Evolutionary conservation across 768 basidiomycete genomes (phyloP).

Genomic region (Ephemerocybe angulata): DNA sequence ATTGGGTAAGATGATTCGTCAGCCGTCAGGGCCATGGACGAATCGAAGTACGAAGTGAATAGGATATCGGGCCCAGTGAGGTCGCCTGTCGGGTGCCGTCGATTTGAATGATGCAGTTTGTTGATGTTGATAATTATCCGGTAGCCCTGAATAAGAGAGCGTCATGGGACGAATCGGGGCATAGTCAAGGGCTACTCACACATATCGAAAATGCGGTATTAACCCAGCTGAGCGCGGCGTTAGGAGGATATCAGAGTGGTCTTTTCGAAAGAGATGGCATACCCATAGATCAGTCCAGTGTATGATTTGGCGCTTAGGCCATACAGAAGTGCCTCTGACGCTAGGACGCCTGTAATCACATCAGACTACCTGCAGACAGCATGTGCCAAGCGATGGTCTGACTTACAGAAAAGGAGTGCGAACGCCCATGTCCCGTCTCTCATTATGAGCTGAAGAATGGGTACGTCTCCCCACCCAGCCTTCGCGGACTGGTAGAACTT

Average conservation of each 20-base stretch:
- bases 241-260: background rate
- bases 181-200: conserved; percentile 16
- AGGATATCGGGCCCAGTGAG: background rate
- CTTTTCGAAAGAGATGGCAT: conserved; percentile 5
- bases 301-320: conserved; percentile 22
- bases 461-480: conserved; percentile 39
- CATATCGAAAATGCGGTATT: conserved; percentile 32
- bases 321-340: conserved; percentile 24
- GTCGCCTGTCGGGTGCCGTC: no score
- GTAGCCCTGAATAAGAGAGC: conserved; percentile 26
- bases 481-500: conserved; percentile 34
- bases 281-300: conserved; percentile 31
- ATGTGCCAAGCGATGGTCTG: background rate
- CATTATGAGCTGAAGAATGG: conserved; percentile 36
- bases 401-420: conserved; percentile 35
- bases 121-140: conserved; percentile 34
- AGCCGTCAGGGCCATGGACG: background rate
- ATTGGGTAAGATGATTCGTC: no score
- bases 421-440: conserved; percentile 47
- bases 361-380: background rate
- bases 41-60: background rate
- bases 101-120: conserved; percentile 13
- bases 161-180: background rate
- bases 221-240: conserved; percentile 27
- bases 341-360: conserved; percentile 20